Conservation (phyloP, 805 yeast species). For the Pichia heedii region DNA sequence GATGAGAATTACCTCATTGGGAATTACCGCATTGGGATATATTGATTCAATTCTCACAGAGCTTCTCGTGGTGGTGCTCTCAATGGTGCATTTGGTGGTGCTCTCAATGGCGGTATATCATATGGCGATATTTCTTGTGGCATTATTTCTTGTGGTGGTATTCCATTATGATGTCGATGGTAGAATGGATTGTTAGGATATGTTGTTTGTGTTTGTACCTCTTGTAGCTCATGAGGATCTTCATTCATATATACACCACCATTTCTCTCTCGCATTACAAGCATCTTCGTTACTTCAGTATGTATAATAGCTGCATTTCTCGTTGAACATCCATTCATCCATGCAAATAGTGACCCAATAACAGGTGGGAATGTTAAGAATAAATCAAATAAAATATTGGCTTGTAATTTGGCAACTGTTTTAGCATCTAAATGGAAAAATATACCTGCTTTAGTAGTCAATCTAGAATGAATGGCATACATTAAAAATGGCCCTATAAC, state of each 20-base stretch:
- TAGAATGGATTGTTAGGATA: background rate
- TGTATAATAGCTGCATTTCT: conserved; percentile 81
- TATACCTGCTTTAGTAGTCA: conserved; percentile 52
- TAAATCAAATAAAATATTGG: conserved; percentile 67
- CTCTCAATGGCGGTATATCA: too few species aligned
- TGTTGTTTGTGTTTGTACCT: conserved; percentile 2
- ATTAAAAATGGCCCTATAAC: conserved; percentile 76
- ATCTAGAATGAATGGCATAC: conserved; percentile 68
- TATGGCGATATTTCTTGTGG: too few species aligned
- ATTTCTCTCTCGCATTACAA: conserved; percentile 11
- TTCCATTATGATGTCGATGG: too few species aligned
- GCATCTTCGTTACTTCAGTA: conserved; percentile 23
- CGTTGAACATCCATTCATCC: conserved; percentile 82
- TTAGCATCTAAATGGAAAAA: conserved; percentile 48
- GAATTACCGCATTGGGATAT: too few species aligned
- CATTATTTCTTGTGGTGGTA: too few species aligned
- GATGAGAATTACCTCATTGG: too few species aligned
- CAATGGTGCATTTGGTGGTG: too few species aligned
- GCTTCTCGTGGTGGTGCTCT: too few species aligned
- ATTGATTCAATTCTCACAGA: too few species aligned
- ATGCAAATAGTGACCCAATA: conserved; percentile 66
- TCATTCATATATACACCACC: background rate
- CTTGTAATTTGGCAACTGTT: conserved; percentile 60
- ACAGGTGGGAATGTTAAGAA: conserved; percentile 71
- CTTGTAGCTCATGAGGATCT: background rate